Conservation (phyloP, 495 filamentous ascomycete genomes). For the Opeltia flavorubescens region DNA sequence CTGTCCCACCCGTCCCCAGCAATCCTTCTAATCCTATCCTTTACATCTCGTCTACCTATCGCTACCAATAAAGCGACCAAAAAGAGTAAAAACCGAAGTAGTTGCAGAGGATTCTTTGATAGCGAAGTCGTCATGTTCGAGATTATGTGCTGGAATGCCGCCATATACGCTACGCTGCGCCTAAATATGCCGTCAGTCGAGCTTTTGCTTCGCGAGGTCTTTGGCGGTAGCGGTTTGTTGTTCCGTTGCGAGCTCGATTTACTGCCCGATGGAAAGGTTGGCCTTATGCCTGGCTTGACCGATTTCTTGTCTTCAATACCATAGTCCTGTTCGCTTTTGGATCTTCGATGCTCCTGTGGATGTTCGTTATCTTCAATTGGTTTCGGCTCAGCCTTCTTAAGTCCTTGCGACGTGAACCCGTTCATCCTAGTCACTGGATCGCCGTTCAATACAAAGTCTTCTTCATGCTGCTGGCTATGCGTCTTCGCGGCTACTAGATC, state of each 20-base stretch:
- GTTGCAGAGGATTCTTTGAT: constrained; percentile 54
- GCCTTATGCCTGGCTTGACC: constrained; percentile 1
- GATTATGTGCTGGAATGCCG: constrained; percentile 45
- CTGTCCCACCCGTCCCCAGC: constrained; percentile 67
- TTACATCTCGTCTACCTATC: constrained; percentile 57
- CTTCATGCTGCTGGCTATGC: constrained; percentile 40
- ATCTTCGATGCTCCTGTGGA: constrained; percentile 29
- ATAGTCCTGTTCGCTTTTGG: constrained; percentile 39
- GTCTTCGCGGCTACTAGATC: constrained; percentile 46
- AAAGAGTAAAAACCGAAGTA: constrained; percentile 68
- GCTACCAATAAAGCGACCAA: constrained; percentile 67
- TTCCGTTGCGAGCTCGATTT: constrained; percentile 2
- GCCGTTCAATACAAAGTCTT: constrained; percentile 47
- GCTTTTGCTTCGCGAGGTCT: constrained; percentile 21
- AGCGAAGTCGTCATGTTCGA: constrained; percentile 47
- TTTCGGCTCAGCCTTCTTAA: not conserved
- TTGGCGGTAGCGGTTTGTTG: constrained; percentile 13
- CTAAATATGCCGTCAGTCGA: constrained; percentile 29
- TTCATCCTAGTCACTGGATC: constrained; percentile 15
- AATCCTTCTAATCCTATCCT: constrained; percentile 57
- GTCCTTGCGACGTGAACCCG: not conserved
- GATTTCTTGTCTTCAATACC: constrained; percentile 30
- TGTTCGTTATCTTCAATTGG: constrained; percentile 32
- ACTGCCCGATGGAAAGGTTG: not conserved
- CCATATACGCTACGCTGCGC: constrained; percentile 33